Conservation (phyloP, 768 basidiomycete genomes). For the Serendipita indica region DNA sequence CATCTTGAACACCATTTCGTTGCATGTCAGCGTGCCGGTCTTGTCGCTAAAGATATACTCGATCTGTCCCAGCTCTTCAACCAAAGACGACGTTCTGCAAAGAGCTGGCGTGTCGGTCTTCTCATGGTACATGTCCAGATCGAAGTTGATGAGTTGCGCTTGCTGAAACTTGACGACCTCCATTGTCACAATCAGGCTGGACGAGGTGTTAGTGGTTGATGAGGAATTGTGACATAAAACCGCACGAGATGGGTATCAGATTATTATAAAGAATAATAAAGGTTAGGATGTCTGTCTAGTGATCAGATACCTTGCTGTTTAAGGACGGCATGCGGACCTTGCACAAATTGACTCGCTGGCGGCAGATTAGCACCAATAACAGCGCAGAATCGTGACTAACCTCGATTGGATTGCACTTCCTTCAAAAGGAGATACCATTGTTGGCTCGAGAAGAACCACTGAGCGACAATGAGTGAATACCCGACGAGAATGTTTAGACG, state of each 20-base stretch:
- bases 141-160: conserved; percentile 91
- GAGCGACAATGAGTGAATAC: conserved; percentile 7
- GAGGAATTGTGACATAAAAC: conserved; percentile 14
- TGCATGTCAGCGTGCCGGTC: conserved; percentile 88
- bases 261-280: conserved; percentile 99
- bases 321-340: conserved; percentile 40
- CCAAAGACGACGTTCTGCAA: conserved; percentile 93
- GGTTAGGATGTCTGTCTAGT: conserved; percentile 69
- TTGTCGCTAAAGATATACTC: conserved; percentile 94
- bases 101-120: conserved; percentile 91
- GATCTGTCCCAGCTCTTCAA: conserved; percentile 96
- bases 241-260: conserved; percentile 85
- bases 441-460: conserved; percentile 75
- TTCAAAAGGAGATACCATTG: conserved; percentile 84
- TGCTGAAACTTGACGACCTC: conserved; percentile 99
- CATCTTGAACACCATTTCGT: conserved; percentile 95
- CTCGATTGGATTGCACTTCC: conserved; percentile 24
- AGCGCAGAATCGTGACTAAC: conserved; percentile 7
- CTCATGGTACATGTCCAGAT: conserved; percentile 96
- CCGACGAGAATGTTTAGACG: conserved; percentile 17
- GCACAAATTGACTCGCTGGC: conserved; percentile 61
- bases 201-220: background rate
- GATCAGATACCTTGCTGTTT: background rate
- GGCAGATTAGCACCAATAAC: background rate
- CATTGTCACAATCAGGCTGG: conserved; percentile 87